These are phyloP conservation scores for Neofusicoccum sp. DNA, from an alignment of 2,329 filamentous ascomycete genomes.

Conservation along the genomic window DNA sequence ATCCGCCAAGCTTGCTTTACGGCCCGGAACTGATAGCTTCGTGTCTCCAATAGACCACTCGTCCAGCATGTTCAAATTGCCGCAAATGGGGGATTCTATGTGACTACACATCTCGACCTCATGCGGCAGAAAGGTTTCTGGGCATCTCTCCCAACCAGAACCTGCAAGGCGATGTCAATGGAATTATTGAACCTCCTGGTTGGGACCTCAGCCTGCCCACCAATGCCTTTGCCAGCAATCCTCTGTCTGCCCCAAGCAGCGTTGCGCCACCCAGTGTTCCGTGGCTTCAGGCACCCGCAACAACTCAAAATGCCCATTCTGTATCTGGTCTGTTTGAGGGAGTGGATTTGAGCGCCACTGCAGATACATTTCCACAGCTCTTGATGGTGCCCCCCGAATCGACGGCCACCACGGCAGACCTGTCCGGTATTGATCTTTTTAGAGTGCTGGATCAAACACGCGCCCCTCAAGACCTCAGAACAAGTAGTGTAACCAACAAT, in stretches of 20 bases:
- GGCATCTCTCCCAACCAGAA: background rate
- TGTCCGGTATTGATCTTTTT: background rate
- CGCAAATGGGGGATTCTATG: slow-evolving; percentile 1
- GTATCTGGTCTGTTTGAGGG: background rate
- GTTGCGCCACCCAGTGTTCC: background rate
- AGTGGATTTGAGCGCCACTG: background rate
- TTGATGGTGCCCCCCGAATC: background rate
- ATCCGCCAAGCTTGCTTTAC: background rate
- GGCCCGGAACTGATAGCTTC: background rate
- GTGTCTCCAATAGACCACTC: background rate
- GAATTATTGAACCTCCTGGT: background rate
- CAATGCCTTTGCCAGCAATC: background rate
- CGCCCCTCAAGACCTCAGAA: background rate
- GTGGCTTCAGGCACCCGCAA: background rate
- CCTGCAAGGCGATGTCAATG: background rate
- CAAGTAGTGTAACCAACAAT: too few relatives aligned
- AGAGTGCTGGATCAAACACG: background rate
- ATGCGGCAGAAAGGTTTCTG: background rate
- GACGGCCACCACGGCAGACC: background rate
- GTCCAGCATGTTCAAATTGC: background rate
- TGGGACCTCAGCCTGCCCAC: background rate
- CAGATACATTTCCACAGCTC: background rate
- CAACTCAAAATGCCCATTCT: background rate
- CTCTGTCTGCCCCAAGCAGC: background rate
- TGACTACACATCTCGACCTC: slow-evolving; percentile 5